These are phyloP conservation scores for Allantophomopsis cytisporea DNA, from an alignment of 2,329 filamentous ascomycete genomes.

Conservation along the genomic window DNA sequence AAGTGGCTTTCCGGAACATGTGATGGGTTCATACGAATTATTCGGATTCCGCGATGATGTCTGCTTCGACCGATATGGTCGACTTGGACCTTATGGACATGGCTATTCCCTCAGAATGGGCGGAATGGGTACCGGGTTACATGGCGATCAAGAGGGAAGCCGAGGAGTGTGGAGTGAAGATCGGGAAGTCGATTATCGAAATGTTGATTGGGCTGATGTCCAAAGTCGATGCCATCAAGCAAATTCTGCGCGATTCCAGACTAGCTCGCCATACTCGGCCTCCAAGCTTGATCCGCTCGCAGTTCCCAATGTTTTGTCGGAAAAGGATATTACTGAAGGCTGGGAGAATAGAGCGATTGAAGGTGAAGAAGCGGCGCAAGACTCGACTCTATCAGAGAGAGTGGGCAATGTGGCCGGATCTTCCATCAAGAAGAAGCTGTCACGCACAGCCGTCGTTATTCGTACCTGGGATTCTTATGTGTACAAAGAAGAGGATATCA, in stretches of 20 bases:
- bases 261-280: conserved; percentile 7
- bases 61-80: conserved; percentile 86
- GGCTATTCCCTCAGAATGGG: conserved; percentile 72
- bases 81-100: conserved; percentile 78
- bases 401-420: conserved; percentile 1
- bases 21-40: conserved; percentile 76
- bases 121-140: conserved; percentile 72
- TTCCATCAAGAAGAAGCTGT: conserved; percentile 16
- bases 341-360: not conserved
- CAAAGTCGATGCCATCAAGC: conserved; percentile 60
- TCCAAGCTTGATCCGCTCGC: conserved; percentile 2
- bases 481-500: conserved; percentile 68
- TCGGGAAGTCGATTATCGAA: conserved; percentile 63
- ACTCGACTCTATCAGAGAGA: not conserved
- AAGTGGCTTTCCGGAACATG: conserved; percentile 69
- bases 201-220: conserved; percentile 65
- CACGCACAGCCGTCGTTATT: conserved; percentile 66
- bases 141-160: conserved; percentile 71
- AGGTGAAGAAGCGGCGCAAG: too few species aligned
- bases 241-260: conserved; percentile 55
- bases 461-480: conserved; percentile 70
- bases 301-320: conserved; percentile 8
- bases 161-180: conserved; percentile 63
- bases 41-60: conserved; percentile 70
- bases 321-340: conserved; percentile 1